These are phyloP conservation scores for Ceratopteris richardii DNA, from an alignment of 75 land plant genomes.

Conservation along the genomic window DNA sequence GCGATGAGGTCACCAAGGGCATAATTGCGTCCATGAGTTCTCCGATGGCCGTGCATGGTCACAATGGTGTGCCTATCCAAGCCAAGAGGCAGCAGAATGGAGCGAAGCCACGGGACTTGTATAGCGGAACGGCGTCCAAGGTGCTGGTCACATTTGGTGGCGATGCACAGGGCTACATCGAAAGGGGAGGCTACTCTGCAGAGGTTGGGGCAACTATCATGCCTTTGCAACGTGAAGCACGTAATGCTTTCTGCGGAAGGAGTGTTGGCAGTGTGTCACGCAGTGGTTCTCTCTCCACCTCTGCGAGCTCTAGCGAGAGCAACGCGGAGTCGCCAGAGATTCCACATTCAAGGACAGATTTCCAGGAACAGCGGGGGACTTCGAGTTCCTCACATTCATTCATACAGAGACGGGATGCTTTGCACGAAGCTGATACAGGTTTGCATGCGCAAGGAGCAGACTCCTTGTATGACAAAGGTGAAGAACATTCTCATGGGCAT, in stretches of 20 bases:
- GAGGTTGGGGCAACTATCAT: slow-evolving; percentile 24
- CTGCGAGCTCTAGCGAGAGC: too few species aligned
- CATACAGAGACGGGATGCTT: too few species aligned
- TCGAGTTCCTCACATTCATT: too few species aligned
- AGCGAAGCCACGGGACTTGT: slow-evolving; percentile 26
- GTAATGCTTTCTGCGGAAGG: slow-evolving; percentile 45
- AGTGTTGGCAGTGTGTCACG: slow-evolving; percentile 1
- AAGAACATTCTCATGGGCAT: too few species aligned
- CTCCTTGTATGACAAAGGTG: too few species aligned
- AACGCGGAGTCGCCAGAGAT: too few species aligned
- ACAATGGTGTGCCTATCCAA: slow-evolving; percentile 27
- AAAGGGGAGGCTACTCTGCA: slow-evolving; percentile 17
- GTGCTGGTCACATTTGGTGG: slow-evolving; percentile 11
- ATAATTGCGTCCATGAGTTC: too few species aligned
- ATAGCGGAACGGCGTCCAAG: neutral
- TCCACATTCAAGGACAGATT: too few species aligned
- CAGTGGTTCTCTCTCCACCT: slow-evolving; percentile 6
- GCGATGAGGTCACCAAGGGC: too few species aligned
- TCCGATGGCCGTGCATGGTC: neutral
- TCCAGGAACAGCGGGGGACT: too few species aligned
- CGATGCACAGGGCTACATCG: slow-evolving; percentile 9
- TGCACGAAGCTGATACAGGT: too few species aligned
- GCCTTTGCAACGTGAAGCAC: slow-evolving; percentile 68
- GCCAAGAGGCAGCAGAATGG: slow-evolving; percentile 29
- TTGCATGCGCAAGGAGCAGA: too few species aligned